phyloP scores from a whole-genome alignment of 305 asterid species.

The Fraxinus velutina region DNA sequence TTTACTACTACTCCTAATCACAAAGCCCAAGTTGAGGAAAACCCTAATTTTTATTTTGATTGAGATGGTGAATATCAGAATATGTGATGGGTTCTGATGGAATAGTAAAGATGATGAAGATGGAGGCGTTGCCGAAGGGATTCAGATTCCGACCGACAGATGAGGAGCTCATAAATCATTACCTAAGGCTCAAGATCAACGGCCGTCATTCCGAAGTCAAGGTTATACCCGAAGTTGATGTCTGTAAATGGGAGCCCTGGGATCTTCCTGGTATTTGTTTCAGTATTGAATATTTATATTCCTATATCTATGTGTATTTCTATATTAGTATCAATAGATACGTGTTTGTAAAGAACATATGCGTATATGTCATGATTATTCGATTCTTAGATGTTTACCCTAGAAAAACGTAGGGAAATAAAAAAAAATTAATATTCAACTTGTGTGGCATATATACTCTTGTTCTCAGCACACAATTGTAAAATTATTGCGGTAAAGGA shows the following conservation, averaged over 20 bases:
- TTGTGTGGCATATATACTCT: background rate
- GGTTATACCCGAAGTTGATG: conserved; percentile 72
- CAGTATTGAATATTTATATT: background rate
- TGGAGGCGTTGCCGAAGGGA: conserved; percentile 65
- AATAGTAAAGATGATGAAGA: conserved; percentile 23
- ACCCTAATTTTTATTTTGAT: background rate
- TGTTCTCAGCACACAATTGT: background rate
- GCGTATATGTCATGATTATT: background rate
- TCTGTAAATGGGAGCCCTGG: conserved; percentile 91
- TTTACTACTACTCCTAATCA: background rate
- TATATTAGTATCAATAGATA: background rate
- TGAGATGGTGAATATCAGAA: background rate
- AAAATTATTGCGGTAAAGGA: background rate
- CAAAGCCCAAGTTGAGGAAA: background rate
- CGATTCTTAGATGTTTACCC: background rate
- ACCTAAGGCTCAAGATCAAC: conserved; percentile 65
- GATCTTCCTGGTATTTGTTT: conserved; percentile 66
- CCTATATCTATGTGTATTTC: background rate
- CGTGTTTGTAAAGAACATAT: background rate
- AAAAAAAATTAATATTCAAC: background rate
- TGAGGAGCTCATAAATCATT: conserved; percentile 64
- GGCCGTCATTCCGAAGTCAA: conserved; percentile 55
- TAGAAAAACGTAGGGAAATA: background rate
- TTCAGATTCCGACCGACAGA: conserved; percentile 77
- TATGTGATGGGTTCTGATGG: conserved; percentile 3